Percentiles rank a stretch among this genome's conserved stretches.
Conservation (phyloP, 2,329 filamentous ascomycete genomes). For the Colletotrichum sp. region DNA sequence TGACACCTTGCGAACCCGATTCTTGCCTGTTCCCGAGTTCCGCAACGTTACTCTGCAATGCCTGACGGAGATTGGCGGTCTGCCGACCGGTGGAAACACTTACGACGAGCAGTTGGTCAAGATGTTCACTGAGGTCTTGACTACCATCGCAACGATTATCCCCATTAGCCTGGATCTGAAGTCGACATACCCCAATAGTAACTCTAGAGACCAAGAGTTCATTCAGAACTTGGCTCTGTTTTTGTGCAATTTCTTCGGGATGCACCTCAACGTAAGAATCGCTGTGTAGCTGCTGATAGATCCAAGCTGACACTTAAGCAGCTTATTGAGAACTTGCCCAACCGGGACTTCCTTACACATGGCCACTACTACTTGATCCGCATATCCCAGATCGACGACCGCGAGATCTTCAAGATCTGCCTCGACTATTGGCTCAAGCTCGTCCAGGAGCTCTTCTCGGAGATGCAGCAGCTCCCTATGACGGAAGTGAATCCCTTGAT, state of each 20-base stretch:
- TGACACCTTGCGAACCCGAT: constrained; percentile 89
- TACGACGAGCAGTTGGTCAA: constrained; percentile 96
- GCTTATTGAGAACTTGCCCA: constrained; percentile 95
- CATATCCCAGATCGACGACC: constrained; percentile 97
- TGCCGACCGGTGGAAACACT: constrained; percentile 80
- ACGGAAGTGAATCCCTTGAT: constrained; percentile 91
- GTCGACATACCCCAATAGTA: constrained; percentile 88
- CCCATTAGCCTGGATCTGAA: constrained; percentile 90
- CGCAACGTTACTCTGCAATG: constrained; percentile 97
- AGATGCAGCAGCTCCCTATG: constrained; percentile 96
- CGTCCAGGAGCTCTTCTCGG: constrained; percentile 96
- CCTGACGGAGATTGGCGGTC: constrained; percentile 92
- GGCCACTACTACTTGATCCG: constrained; percentile 98
- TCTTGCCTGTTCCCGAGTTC: constrained; percentile 92
- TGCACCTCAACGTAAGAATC: constrained; percentile 76
- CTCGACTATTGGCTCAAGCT: constrained; percentile 99
- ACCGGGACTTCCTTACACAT: constrained; percentile 92
- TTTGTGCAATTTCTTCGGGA: constrained; percentile 94
- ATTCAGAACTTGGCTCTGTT: constrained; percentile 96
- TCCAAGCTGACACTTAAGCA: constrained; percentile 37
- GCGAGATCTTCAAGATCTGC: constrained; percentile 99
- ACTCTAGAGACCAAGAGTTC: constrained; percentile 94
- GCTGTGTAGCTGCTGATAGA: neutral
- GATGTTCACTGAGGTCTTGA: constrained; percentile 98
- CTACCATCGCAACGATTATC: constrained; percentile 91